Conservation (phyloP, 495 filamentous ascomycete genomes). For the Annulohypoxylon moriforme region DNA sequence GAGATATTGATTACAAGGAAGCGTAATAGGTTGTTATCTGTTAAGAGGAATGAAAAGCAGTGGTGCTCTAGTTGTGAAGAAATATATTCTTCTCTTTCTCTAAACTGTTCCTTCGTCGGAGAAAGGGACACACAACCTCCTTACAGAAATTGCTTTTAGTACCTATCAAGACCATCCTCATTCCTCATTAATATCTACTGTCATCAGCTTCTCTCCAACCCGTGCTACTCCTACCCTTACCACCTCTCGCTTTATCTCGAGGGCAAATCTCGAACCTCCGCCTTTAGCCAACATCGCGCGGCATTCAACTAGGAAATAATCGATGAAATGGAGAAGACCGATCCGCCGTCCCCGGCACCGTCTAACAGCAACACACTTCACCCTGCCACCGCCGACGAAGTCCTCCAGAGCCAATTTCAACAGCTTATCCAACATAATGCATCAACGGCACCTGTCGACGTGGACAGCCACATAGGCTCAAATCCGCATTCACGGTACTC, state of each 20-base stretch:
- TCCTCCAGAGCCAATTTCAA: conserved; percentile 60
- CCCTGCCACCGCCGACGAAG: conserved; percentile 46
- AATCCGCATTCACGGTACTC: conserved; percentile 57
- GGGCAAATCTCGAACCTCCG: neutral
- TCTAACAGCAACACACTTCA: conserved; percentile 42
- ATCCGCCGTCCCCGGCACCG: conserved; percentile 56
- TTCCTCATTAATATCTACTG: conserved; percentile 7
- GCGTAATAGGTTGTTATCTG: neutral
- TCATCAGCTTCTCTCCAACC: neutral
- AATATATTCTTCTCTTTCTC: conserved; percentile 2
- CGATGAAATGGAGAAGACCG: conserved; percentile 52
- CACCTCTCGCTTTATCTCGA: neutral
- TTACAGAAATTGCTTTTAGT: conserved; percentile 8
- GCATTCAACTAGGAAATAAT: conserved; percentile 3
- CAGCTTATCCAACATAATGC: conserved; percentile 63
- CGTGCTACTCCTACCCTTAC: conserved; percentile 8
- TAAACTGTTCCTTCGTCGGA: neutral
- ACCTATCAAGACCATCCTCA: conserved; percentile 12
- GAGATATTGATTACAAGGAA: neutral
- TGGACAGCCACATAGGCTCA: conserved; percentile 50
- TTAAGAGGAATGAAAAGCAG: conserved; percentile 6
- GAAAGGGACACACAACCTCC: conserved; percentile 1
- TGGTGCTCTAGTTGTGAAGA: neutral
- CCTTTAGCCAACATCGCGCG: neutral
- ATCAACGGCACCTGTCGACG: conserved; percentile 41